These are phyloP conservation scores for Penicillium verrucosum DNA, from an alignment of 2,329 filamentous ascomycete species.

Conservation along the genomic window DNA sequence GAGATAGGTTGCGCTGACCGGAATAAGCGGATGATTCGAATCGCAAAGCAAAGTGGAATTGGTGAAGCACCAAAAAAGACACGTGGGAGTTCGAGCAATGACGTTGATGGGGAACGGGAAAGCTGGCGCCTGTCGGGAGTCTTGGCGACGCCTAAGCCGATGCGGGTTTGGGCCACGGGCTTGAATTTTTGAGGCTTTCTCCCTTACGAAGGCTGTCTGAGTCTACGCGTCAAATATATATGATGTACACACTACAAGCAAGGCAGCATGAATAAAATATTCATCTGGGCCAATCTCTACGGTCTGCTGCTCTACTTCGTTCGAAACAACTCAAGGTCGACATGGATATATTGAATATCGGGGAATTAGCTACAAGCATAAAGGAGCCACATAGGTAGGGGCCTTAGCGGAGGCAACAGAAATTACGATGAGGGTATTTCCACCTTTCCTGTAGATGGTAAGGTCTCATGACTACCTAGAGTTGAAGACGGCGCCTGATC, in stretches of 20 bases:
- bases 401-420: not conserved
- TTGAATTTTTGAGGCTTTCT: not conserved
- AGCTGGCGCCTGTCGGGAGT: constrained; percentile 34
- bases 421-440: constrained; percentile 10
- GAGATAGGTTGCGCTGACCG: constrained; percentile 10
- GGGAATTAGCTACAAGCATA: not conserved
- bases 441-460: not conserved
- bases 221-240: not conserved
- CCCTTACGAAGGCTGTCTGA: not conserved
- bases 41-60: not conserved
- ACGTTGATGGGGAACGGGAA: constrained; percentile 35
- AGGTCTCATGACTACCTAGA: not conserved
- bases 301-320: not conserved
- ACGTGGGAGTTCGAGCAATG: constrained; percentile 28
- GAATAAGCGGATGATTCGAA: constrained; percentile 1
- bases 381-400: not conserved
- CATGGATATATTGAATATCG: not conserved
- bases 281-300: not conserved
- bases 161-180: constrained; percentile 2
- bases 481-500: constrained; percentile 7
- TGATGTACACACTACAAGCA: not conserved
- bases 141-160: constrained; percentile 32
- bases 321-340: not conserved
- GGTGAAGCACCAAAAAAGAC: constrained; percentile 5
- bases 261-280: not conserved